Conservation (phyloP, 371 early-diverging fungal species). For the Coemansia sp. region DNA sequence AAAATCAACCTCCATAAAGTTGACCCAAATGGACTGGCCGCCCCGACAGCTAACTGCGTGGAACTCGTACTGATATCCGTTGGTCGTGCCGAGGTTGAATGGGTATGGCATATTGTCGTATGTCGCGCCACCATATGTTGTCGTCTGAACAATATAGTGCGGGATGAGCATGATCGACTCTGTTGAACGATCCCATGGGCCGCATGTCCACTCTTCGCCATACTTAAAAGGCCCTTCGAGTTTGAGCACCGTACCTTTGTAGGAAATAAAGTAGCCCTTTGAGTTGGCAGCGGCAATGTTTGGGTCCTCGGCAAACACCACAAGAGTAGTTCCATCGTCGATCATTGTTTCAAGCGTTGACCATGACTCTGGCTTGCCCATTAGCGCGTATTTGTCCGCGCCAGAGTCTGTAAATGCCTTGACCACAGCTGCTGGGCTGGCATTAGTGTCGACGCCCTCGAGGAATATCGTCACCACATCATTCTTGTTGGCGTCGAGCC, state of each 20-base stretch:
- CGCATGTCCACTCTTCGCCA: conserved; percentile 38
- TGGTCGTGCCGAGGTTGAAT: conserved; percentile 39
- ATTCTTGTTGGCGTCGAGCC: conserved; percentile 39
- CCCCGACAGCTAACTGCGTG: conserved; percentile 40
- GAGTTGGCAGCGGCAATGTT: conserved; percentile 27
- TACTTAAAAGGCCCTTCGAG: conserved; percentile 41
- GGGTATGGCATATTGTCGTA: conserved; percentile 45
- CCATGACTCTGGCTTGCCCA: conserved; percentile 33
- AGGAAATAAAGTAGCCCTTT: conserved; percentile 39
- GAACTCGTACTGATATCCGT: conserved; percentile 42
- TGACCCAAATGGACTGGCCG: conserved; percentile 48
- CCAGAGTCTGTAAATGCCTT: conserved; percentile 39
- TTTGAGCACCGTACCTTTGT: conserved; percentile 20
- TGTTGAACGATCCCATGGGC: conserved; percentile 34
- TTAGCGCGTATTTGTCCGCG: conserved; percentile 26
- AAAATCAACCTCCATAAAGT: conserved; percentile 49
- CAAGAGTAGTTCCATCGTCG: conserved; percentile 31
- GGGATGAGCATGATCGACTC: conserved; percentile 46
- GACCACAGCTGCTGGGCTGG: conserved; percentile 29
- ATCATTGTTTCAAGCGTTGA: conserved; percentile 42
- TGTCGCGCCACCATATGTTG: conserved; percentile 22
- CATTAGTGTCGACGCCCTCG: conserved; percentile 24
- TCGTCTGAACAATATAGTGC: conserved; percentile 42
- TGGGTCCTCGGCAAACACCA: conserved; percentile 47
- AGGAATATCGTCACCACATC: conserved; percentile 48